Base-by-base conservation (phyloP, 352 stramenopile species). In the Globisporangium polare region DNA sequence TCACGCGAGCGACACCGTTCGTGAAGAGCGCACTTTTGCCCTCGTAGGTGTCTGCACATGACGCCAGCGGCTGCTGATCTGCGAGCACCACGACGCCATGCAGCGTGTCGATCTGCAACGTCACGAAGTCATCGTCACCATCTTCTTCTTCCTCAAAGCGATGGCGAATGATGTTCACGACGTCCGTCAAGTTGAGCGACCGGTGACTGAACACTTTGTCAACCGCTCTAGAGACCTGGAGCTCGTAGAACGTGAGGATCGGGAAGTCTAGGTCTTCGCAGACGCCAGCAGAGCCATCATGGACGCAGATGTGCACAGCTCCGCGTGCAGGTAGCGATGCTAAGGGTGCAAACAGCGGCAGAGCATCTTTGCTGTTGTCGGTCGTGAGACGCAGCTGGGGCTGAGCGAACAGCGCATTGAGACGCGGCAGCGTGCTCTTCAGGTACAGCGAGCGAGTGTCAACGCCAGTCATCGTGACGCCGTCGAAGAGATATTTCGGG, bases 361-460 rank as follows among this genome's bases (percentile, higher is more conserved):
- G 17, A 26, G 24, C 35, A 13, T 5, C 37, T 0, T 10, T 46
- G 18, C 18, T 46, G 18, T 46, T 22, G 18, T 22, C 17, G 18
- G 17, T 17, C 17, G 15, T 56, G 56, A 82, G 47, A 37, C 71
- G 60, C 26, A 82, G 52, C 20, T 69, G 27, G 20, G 69, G 58
- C 27, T 71, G 55, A 8, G 66, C 17, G 18, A 80, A 64, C 41
- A 82, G 52, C 2, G 15, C 60, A 45, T 79, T 77, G 49, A 82
- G 35, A 27, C 61, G 74, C 22, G 35, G 49, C 31, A 75, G 54
- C 3, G 57, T 63, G 43, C 64, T 74, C 53, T 42, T 66, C 10
- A 77, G 15, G 4, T 43, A 65, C 18, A 72, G 29, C 27, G 43
- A 72, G 4, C n/a, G 47, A 10, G 22, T 52, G 8, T 31, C 60